Base-by-base conservation (phyloP, 2,329 filamentous ascomycete genomes). In the Elsinoe perseae region DNA sequence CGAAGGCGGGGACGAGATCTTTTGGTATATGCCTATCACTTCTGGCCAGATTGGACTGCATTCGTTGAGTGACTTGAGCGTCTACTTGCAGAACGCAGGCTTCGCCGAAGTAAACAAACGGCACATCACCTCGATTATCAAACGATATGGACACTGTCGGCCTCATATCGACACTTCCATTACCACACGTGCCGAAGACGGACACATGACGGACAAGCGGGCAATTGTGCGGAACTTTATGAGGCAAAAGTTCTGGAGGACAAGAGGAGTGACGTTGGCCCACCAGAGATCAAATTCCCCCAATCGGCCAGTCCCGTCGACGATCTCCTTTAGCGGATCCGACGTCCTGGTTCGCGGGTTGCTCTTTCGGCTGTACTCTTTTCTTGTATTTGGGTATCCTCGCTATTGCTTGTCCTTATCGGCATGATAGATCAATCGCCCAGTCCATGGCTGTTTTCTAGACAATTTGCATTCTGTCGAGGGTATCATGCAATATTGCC, bases 271-370 rank as follows among this genome's bases (percentile, higher is more conserved):
- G 25, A 50, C 14, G 28, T 52, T 30, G 28, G n/a, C 30, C 48
- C 48, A 32, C 28, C 48, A 27, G 16, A 34, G 30, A 21, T 36
- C 48, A 25, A 18, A 25, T 28, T 34, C 32, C 48, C 16, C 48
- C 48, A 52, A 52, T 52, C 48, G 48, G 48, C 12, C 21, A 23
- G 30, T 52, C 18, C 48, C 48, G 48, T 8, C n/a, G 28, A n/a
- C 25, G 28, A 16, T 32, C 25, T 10, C 8, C 14, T 32, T 32
- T 38, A 36, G 48, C 48, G 48, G 48, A 25, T 32, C 48, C 48
- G 18, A 28, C 30, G 25, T 25, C 48, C 30, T 52, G 48, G 48
- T 52, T 20, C 16, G 9, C 18, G 48, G 48, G 16, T 52, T 30
- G 6, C 2, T 12, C 25, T 52, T 30, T n/a, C 4, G 12, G 16